A percentile compares a stretch with the other conserved stretches of the same genome.
These are phyloP conservation scores for Coix lacrymajobi DNA, from an alignment of 176 grass and related monocot genomes.

Conservation along the genomic window DNA sequence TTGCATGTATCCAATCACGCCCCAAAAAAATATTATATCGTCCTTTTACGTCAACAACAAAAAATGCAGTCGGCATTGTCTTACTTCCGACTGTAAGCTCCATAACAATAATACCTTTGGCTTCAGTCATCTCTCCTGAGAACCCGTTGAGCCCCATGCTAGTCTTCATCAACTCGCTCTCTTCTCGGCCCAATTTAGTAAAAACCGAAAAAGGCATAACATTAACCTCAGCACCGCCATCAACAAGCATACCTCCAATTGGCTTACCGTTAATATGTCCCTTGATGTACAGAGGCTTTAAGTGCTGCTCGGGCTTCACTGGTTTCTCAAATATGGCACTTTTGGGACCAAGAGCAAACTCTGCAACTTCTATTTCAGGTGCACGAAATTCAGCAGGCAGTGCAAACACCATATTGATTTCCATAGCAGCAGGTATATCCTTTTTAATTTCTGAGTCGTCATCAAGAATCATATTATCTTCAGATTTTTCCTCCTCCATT, in stretches of 20 bases:
- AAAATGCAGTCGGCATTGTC: too few relatives aligned
- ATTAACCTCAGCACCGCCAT: not conserved
- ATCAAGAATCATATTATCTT: not conserved
- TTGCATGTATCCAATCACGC: too few relatives aligned
- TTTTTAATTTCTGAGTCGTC: too few relatives aligned
- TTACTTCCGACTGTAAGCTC: too few relatives aligned
- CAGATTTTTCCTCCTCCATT: too few relatives aligned
- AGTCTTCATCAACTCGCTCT: not conserved
- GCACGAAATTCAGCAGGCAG: not conserved
- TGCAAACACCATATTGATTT: not conserved
- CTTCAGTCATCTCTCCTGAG: too few relatives aligned
- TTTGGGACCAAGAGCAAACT: not conserved
- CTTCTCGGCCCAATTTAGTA: not conserved
- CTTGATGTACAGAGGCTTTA: not conserved
- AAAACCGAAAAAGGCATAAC: constrained; percentile 3
- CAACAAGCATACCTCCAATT: constrained; percentile 18
- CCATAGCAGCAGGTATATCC: not conserved
- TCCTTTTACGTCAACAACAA: too few relatives aligned
- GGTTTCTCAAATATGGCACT: not conserved
- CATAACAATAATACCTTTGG: too few relatives aligned
- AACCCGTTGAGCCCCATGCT: not conserved
- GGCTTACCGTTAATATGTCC: too few relatives aligned
- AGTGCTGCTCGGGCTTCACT: not conserved
- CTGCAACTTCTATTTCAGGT: not conserved
- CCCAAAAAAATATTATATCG: too few relatives aligned